Percentiles rank a stretch among this genome's conserved stretches.
phyloP scores from a whole-genome alignment of 345 rosid species.

The rapeseed (Brassica napus) region Da-Ae NC_063442.1:1702001-1702500 shows the following conservation, averaged over 20 bases:
- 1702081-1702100: slow-evolving; percentile 36
- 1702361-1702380: not conserved
- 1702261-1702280: not conserved
- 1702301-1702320: not conserved
- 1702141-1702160: slow-evolving; percentile 27
- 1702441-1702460: not conserved
- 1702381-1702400: not conserved
- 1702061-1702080: slow-evolving; percentile 14
- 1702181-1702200: not conserved
- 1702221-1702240: not conserved
- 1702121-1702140: slow-evolving; percentile 25
- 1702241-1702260: not conserved
- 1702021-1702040: not conserved
- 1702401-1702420: slow-evolving; percentile 14
- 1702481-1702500: slow-evolving; percentile 15
- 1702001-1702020: slow-evolving; percentile 14
- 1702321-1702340: not conserved
- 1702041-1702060: slow-evolving; percentile 10
- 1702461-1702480: slow-evolving; percentile 10
- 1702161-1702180: not conserved
- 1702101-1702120: slow-evolving; percentile 42
- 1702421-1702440: not conserved
- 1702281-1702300: not conserved
- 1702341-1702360: not conserved
- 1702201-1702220: not conserved